phyloP scores from a whole-genome alignment of 2,329 filamentous ascomycete species.

The Ophiocordyceps camponoti-rufipedis region DNA sequence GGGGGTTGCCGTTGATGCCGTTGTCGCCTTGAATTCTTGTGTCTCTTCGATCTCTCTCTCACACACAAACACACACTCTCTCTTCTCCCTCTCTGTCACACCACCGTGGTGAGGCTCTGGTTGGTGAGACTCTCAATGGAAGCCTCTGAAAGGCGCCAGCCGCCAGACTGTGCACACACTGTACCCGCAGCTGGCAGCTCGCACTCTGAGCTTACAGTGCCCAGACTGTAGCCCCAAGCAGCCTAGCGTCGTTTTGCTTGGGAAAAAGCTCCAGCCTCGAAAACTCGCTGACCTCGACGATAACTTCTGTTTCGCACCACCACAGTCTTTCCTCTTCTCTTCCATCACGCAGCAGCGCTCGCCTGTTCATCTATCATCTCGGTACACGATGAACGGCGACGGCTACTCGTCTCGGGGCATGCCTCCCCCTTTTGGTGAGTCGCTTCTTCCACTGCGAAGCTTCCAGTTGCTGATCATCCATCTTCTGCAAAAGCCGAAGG shows the following conservation, averaged over 20 bases:
- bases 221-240: background rate
- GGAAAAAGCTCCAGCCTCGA: conserved; percentile 28
- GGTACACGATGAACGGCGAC: conserved; percentile 61
- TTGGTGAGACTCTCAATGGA: too few species aligned
- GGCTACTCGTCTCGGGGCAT: conserved; percentile 64
- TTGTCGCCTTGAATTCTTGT: too few species aligned
- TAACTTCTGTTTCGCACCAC: conserved; percentile 8
- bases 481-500: conserved; percentile 16
- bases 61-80: too few species aligned
- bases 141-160: too few species aligned
- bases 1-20: background rate
- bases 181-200: too few species aligned
- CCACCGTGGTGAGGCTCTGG: too few species aligned
- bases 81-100: too few species aligned
- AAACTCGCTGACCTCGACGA: conserved; percentile 7
- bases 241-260: conserved; percentile 10
- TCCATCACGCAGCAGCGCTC: conserved; percentile 3
- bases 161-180: too few species aligned
- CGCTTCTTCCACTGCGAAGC: background rate
- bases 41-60: too few species aligned
- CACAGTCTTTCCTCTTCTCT: conserved; percentile 1
- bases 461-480: conserved; percentile 7
- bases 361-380: conserved; percentile 3
- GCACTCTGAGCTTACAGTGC: too few species aligned
- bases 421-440: conserved; percentile 8